Percentiles rank a stretch among this genome's conserved stretches.
phyloP scores from a whole-genome alignment of 75 land plant genomes.

The Picea sitchensis region DNA sequence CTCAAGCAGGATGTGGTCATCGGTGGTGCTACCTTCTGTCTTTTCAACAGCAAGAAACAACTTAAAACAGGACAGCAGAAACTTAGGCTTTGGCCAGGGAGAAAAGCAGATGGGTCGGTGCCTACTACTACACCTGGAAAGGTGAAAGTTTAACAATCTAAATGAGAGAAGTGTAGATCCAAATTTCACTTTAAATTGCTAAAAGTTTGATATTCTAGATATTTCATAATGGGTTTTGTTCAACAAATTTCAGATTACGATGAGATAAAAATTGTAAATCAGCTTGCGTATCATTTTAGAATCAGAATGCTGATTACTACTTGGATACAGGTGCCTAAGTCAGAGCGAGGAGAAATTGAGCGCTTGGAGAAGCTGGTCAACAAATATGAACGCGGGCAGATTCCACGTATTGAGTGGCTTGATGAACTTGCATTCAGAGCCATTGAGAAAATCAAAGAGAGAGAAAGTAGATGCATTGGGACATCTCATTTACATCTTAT shows the following conservation, averaged over 20 bases:
- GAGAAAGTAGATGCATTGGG: constrained; percentile 56
- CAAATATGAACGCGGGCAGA: constrained; percentile 90
- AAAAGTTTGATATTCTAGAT: too few relatives aligned
- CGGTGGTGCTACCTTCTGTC: constrained; percentile 86
- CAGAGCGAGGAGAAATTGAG: constrained; percentile 90
- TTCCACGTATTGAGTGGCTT: constrained; percentile 87
- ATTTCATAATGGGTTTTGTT: too few relatives aligned
- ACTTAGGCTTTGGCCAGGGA: constrained; percentile 80
- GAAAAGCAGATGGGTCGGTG: constrained; percentile 86
- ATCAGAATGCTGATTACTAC: background rate
- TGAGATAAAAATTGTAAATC: background rate
- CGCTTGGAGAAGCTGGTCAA: constrained; percentile 81
- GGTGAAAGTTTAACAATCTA: constrained; percentile 30
- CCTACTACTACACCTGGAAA: constrained; percentile 89
- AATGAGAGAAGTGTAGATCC: background rate
- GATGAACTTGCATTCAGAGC: constrained; percentile 85
- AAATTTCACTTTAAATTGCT: too few relatives aligned
- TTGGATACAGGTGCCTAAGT: constrained; percentile 71
- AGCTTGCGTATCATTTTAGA: background rate
- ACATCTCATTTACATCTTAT: constrained; percentile 62
- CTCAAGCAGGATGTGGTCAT: constrained; percentile 64
- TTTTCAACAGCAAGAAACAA: constrained; percentile 84
- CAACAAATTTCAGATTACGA: too few relatives aligned
- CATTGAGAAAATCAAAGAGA: constrained; percentile 70
- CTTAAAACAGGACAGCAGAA: constrained; percentile 95